A percentile compares a stretch with the other conserved stretches of the same genome.
phyloP scores from a whole-genome alignment of 1,284 basidiomycete species.

The Ustilago xerochloae region DNA sequence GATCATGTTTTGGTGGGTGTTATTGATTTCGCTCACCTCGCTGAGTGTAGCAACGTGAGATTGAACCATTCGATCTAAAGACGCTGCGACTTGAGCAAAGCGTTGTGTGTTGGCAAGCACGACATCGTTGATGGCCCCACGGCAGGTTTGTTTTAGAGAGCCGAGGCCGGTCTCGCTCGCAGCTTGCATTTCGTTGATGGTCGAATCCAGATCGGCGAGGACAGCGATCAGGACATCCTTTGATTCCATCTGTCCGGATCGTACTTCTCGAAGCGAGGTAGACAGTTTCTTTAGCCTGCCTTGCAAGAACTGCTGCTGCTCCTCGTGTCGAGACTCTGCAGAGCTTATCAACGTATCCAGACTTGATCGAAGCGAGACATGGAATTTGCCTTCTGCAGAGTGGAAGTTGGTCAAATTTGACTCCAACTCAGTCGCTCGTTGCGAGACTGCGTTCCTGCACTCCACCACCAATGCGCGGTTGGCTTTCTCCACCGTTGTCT shows the following conservation, averaged over 20 bases:
- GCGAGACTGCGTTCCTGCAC: constrained; percentile 75
- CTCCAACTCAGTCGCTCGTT: constrained; percentile 73
- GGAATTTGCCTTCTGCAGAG: constrained; percentile 73
- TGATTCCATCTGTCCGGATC: constrained; percentile 62
- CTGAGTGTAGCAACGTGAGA: constrained; percentile 75
- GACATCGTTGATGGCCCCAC: constrained; percentile 68
- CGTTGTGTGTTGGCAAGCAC: constrained; percentile 28
- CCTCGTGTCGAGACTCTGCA: constrained; percentile 74
- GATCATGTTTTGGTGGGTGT: constrained; percentile 50
- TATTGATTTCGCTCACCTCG: constrained; percentile 75
- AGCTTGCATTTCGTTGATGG: constrained; percentile 74
- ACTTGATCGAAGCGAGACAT: constrained; percentile 70
- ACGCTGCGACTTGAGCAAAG: constrained; percentile 59
- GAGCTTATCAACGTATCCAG: constrained; percentile 62
- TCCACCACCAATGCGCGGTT: constrained; percentile 77
- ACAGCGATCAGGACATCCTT: constrained; percentile 73
- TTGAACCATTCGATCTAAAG: constrained; percentile 66
- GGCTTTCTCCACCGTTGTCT: constrained; percentile 75
- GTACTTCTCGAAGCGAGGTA: constrained; percentile 30
- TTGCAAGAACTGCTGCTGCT: constrained; percentile 72
- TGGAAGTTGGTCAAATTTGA: constrained; percentile 76
- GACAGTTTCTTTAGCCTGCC: constrained; percentile 24
- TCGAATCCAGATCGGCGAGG: constrained; percentile 75
- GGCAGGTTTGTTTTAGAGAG: constrained; percentile 66
- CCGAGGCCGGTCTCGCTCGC: constrained; percentile 72